phyloP scores from a whole-genome alignment of 306 rosid genomes.

The Corylus americana region DNA sequence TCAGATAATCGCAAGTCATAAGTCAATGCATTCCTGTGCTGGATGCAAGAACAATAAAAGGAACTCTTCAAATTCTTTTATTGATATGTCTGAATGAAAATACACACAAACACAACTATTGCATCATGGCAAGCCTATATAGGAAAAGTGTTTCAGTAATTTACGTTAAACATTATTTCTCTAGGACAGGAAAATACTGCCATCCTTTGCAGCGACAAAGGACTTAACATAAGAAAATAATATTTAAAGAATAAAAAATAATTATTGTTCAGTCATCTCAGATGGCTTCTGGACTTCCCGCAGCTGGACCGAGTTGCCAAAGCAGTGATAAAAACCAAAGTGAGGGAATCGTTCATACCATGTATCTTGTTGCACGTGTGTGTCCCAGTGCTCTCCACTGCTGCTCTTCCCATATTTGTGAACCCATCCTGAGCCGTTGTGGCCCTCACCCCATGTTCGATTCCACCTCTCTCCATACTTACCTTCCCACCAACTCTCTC shows the following conservation, averaged over 20 bases:
- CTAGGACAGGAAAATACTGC: neutral
- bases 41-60: neutral
- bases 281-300: conserved; percentile 75
- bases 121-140: neutral
- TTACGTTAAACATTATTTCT: neutral
- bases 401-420: conserved; percentile 97
- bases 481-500: conserved; percentile 98
- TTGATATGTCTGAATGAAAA: neutral
- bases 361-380: conserved; percentile 73
- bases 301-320: conserved; percentile 83
- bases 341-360: conserved; percentile 95
- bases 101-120: neutral
- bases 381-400: conserved; percentile 98
- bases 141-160: neutral
- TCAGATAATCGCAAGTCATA: neutral
- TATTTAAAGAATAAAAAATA: neutral
- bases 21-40: neutral
- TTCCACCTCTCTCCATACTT: conserved; percentile 83
- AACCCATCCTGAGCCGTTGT: conserved; percentile 89
- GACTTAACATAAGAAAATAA: neutral
- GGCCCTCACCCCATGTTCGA: conserved; percentile 94
- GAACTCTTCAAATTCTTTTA: neutral
- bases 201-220: neutral
- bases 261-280: conserved; percentile 23
- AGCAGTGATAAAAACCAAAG: conserved; percentile 82